Base-by-base conservation (phyloP, 345 rosid genomes). In the Salix brachista region DNA sequence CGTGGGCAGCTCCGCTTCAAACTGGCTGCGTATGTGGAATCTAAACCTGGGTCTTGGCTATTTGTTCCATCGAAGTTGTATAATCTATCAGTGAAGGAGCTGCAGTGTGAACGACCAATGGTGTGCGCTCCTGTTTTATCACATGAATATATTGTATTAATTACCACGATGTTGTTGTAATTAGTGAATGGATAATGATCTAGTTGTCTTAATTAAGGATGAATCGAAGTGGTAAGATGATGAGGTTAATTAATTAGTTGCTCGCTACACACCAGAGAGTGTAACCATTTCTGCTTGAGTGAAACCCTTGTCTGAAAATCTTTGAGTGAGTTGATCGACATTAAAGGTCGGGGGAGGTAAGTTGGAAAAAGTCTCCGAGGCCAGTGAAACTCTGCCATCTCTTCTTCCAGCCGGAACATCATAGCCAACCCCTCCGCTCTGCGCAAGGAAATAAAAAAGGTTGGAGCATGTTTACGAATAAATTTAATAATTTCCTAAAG, bases 381-480 rank as follows among this genome's bases (percentile, higher is more conserved):
- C 83, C 2, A 74, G 21, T 4, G 94, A 90, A 72, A 79, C 79
- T 77, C 68, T 81, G 3, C 91, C 94, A 36, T 90, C 94, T 80
- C 87, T 88, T 81, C 91, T 83, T 65, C 91, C 94, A 0, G 88
- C 88, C 3, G 86, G 92, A 39, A 90, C 88, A 69, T 79, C 82
- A 44, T 87, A 90, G 30, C 80, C 83, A 21, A 73, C 1, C 4
- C 94, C 92, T 76, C 89, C 89, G 0, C 80, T 81, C 88, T 88
- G 71, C 73, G 16, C 18, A 2, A 14, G 10, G 46, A 13, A 39
- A 18, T 16, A 23, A 75, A 36, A 11, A n/a, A n/a, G 4, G 34
- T 60, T 8, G 13, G 25, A 1, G 52, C 10, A 19, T 2, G 16
- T 56, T 44, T 9, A 56, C 6, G 11, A 1, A n/a, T 14, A 7